Base-by-base conservation (phyloP, 768 basidiomycete genomes). In the Russula abietina region DNA sequence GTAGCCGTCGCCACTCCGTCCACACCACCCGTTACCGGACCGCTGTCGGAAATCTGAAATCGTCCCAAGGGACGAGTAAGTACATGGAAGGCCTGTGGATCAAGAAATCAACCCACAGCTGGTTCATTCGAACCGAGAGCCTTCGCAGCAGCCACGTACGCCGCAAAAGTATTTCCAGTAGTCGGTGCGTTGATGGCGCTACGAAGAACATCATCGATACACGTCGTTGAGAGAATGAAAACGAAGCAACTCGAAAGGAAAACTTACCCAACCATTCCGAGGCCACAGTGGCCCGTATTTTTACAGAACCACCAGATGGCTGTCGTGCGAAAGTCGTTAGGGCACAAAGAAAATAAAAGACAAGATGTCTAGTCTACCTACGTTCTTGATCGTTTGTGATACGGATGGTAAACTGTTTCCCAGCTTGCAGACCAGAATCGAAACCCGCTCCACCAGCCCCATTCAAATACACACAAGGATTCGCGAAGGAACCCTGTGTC, bases 241-340 rank as follows among this genome's bases (percentile, higher is more conserved):
- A 12, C 9, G 10, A 26, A 11, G n/a, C 19, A 43, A 28, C 0
- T 33, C 12, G 38, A 14, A 59, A 33, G 2, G 8, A 33, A 57
- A 10, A 57, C 71, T 67, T 71, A 75, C 63, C 77, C 79, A 32
- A 81, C 79, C 79, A 81, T 80, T 22, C 82, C 82, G 63, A 75
- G 57, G 17, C 78, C 79, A 66, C 83, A 84, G 69, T 84, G 83
- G 4, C 45, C 48, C 14, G 69, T 55, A 58, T 74, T 71, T 70
- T 82, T 81, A 75, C 82, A 84, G 69, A 79, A 79, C 78, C 78
- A 83, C 79, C 79, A 84, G 59, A 84, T 80, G 24, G 82, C 81
- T 83, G 59, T 19, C 63, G 33, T 3, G 38, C 43, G 32, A 17
- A 17, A 28, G 6, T 26, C 10, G 32, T 38, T 36, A 57, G 4